Evolutionary conservation across 106 monocot genomes (phyloP), one percentile per base, ranked within the genome.

Genomic region (Dendrobium catenatum): DNA sequence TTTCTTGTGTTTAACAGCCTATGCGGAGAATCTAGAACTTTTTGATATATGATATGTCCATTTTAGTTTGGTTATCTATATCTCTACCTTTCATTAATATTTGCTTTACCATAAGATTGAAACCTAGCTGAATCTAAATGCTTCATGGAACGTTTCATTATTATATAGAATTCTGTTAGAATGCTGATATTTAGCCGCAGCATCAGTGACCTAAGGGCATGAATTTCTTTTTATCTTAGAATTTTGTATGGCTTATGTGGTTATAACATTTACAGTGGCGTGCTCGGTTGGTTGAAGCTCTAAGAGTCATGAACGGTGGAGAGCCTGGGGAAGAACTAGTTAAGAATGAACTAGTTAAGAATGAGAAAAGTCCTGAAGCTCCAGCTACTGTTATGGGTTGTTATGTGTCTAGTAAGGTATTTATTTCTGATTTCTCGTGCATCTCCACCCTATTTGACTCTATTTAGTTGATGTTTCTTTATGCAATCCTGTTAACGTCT

Each of bases 241-340:
- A 33, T 42, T 20, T 9, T 44, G 6, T 43, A 44, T 44, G 4
- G 3, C 49, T 76, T 51, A 5, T 76, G 75, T 47, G 76, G 11
- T 78, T 76, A 31, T 75, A 77, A 46, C 68, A 5, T 80, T 31
- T 87, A 77, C 86, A 95, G 95, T 95, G 95, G 95, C 89, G 89
- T 86, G 80, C 70, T 46, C 92, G 95, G 46, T 84, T 95, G 81
- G 51, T 89, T 43, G 93, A 95, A 83, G 95, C 93, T 81, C 81
- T 95, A 19, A 85, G 87, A 79, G 44, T 83, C 9, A 88, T 95
- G 80, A 81, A 89, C 83, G 72, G 59, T 86, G 86, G 80, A 27
- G 82, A 83, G 46, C 46, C 79, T 13, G 77, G 66, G 41, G 87
- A 89, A 54, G 72, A 75, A 74, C 43, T 61, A 66, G 40, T 76